Conservation (phyloP, 2,329 filamentous ascomycete species). For the Didymosphaeria variabile region DNA sequence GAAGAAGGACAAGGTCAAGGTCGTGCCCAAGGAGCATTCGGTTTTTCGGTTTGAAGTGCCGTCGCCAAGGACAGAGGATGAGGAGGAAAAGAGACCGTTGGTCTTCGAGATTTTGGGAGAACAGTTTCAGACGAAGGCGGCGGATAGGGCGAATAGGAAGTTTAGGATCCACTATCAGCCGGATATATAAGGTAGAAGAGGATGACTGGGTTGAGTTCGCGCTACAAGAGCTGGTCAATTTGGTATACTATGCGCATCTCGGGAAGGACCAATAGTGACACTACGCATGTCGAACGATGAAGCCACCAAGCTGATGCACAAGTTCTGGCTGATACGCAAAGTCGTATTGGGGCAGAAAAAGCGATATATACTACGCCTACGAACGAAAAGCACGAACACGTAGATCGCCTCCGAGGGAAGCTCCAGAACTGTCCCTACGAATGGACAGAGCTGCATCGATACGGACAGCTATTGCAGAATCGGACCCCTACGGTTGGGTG, state of each 20-base stretch:
- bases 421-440: too few relatives aligned
- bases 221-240: not conserved
- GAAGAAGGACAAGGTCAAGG: constrained; percentile 72
- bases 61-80: constrained; percentile 40
- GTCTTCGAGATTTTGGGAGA: constrained; percentile 88
- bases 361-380: not conserved
- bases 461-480: not conserved
- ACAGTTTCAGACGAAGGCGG: constrained; percentile 82
- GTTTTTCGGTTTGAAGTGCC: constrained; percentile 81
- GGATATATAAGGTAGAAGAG: constrained; percentile 63
- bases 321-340: too few relatives aligned
- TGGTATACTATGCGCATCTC: too few relatives aligned
- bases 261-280: too few relatives aligned
- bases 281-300: too few relatives aligned
- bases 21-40: constrained; percentile 88
- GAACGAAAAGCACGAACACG: too few relatives aligned
- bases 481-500: not conserved
- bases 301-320: too few relatives aligned
- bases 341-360: not conserved
- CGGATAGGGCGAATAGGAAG: constrained; percentile 88
- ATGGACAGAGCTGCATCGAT: not conserved
- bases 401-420: not conserved
- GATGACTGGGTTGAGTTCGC: too few relatives aligned
- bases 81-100: constrained; percentile 58
- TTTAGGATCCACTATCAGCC: constrained; percentile 85